A percentile compares a stretch with the other conserved stretches of the same genome.
Conservation (phyloP, 768 basidiomycete genomes). For the Fomitopsis pulvina region DNA sequence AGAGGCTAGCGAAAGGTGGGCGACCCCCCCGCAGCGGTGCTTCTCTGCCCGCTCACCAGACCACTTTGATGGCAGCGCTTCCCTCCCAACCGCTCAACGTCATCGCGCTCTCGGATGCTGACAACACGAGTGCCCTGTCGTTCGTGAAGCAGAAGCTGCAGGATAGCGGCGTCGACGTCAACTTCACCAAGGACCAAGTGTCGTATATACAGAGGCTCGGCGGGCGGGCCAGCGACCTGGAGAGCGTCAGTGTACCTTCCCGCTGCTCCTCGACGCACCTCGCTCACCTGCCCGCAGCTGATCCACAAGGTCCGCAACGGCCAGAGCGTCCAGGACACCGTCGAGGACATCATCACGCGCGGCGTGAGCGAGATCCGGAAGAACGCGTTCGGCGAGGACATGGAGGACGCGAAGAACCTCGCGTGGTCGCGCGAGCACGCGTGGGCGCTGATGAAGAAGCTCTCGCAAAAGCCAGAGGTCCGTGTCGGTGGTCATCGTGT, state of each 20-base stretch:
- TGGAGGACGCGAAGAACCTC: conserved; percentile 77
- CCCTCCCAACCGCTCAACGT: conserved; percentile 77
- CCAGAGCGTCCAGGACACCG: conserved; percentile 66
- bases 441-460: conserved; percentile 72
- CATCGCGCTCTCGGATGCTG: conserved; percentile 82
- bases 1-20: conserved; percentile 74
- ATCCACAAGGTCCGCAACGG: conserved; percentile 82
- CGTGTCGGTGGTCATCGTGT: neutral
- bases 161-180: conserved; percentile 44
- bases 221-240: conserved; percentile 86
- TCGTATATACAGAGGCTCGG: conserved; percentile 70
- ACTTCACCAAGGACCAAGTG: conserved; percentile 50
- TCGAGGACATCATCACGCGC: conserved; percentile 82
- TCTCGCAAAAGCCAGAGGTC: conserved; percentile 62
- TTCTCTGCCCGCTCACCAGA: neutral
- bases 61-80: conserved; percentile 46
- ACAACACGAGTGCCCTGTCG: conserved; percentile 66
- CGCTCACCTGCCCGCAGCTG: conserved; percentile 37
- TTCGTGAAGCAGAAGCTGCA: conserved; percentile 77
- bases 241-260: conserved; percentile 48
- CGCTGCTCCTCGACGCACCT: neutral
- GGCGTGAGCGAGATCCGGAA: conserved; percentile 82
- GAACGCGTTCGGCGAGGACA: conserved; percentile 89
- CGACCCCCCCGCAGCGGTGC: too few species aligned
- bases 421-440: conserved; percentile 86